Evolutionary conservation across 495 filamentous ascomycete genomes (phyloP).

Genomic region (Penicillium subrubescens): DNA sequence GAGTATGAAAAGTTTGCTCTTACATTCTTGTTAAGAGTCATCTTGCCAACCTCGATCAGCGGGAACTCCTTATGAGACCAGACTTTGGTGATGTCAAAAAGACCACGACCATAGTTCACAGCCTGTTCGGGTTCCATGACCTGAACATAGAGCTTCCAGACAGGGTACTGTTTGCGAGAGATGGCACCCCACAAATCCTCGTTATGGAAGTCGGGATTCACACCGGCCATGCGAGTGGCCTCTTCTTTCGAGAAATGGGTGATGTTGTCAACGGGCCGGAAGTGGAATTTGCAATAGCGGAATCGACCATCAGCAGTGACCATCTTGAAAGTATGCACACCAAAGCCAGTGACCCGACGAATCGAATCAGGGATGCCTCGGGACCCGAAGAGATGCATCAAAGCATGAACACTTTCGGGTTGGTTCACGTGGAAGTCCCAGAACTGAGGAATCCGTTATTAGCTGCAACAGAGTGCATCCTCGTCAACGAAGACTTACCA

Average conservation of each 20-base stretch:
- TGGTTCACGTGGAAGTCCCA: conserved; percentile 53
- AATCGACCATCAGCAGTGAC: conserved; percentile 55
- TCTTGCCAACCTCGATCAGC: conserved; percentile 40
- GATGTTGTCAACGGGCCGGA: conserved; percentile 60
- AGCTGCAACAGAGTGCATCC: neutral
- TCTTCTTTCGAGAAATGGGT: conserved; percentile 57
- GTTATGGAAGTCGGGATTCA: conserved; percentile 43
- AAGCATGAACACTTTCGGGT: conserved; percentile 56
- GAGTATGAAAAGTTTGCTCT: too few species aligned
- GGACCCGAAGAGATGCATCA: conserved; percentile 70
- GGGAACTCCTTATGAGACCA: conserved; percentile 46
- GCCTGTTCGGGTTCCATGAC: conserved; percentile 48
- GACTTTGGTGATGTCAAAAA: conserved; percentile 51
- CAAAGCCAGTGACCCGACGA: conserved; percentile 66
- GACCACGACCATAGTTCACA: conserved; percentile 31
- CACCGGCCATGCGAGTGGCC: conserved; percentile 53
- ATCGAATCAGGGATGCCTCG: conserved; percentile 64
- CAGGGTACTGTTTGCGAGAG: conserved; percentile 30
- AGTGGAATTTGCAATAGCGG: conserved; percentile 65
- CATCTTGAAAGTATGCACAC: conserved; percentile 68
- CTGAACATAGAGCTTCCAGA: conserved; percentile 43
- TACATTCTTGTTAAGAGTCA: conserved; percentile 45
- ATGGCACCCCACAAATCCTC: conserved; percentile 43
- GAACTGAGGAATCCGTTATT: conserved; percentile 35
- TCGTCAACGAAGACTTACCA: conserved; percentile 27